Evolutionary conservation across 73 alveolate genomes (phyloP).

Genomic region (Breviolum minutum): DNA sequence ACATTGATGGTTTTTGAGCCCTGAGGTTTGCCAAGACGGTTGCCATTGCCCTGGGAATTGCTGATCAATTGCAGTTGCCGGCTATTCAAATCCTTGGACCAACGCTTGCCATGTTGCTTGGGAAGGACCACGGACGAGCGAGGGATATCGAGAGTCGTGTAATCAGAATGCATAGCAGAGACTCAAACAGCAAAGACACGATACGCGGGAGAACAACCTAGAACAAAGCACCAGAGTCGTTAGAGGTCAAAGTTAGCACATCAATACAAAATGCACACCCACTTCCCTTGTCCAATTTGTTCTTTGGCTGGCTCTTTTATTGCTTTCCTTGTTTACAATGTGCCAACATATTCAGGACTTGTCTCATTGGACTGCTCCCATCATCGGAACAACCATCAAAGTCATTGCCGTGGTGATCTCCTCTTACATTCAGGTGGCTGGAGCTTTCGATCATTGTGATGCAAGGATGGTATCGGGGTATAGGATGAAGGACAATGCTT

Average conservation of each 20-base stretch:
- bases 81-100: slow-evolving; percentile 72
- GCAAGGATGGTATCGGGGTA: not conserved
- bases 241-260: too few species aligned
- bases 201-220: too few species aligned
- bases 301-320: too few species aligned
- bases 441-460: not conserved
- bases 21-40: slow-evolving; percentile 88
- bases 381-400: slow-evolving; percentile 55
- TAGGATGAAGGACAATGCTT: not conserved
- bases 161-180: too few species aligned
- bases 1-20: not conserved
- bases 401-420: slow-evolving; percentile 75
- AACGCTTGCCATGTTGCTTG: slow-evolving; percentile 62
- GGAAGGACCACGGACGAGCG: slow-evolving; percentile 20
- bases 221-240: too few species aligned
- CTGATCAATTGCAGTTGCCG: slow-evolving; percentile 83
- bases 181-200: too few species aligned
- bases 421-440: slow-evolving; percentile 58
- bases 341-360: slow-evolving; percentile 7
- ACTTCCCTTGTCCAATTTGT: too few species aligned
- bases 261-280: too few species aligned
- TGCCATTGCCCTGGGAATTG: slow-evolving; percentile 83
- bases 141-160: not conserved
- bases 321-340: too few species aligned
- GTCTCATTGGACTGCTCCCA: slow-evolving; percentile 67